Evolutionary conservation across 179 eudicot species (phyloP).

Genomic region (Heliamphora pulchella): DNA sequence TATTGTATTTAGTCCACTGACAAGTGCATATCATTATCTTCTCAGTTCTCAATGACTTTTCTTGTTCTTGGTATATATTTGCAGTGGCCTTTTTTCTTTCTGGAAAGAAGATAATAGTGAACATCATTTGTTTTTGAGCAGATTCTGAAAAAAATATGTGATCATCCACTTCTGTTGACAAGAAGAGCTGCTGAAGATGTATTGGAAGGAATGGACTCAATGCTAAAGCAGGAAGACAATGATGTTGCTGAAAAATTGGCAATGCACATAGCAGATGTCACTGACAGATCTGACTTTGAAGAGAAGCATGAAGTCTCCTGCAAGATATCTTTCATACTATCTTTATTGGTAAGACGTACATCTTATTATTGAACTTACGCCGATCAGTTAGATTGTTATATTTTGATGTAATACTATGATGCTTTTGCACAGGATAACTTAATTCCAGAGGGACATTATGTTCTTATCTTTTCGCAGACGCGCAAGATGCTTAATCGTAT

Average conservation of each 20-base stretch:
- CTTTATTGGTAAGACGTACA: constrained; percentile 60
- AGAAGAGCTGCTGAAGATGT: constrained; percentile 98
- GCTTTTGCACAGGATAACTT: constrained; percentile 49
- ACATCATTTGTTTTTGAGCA: constrained; percentile 22
- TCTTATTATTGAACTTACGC: background rate
- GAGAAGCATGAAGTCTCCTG: constrained; percentile 73
- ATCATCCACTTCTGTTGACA: constrained; percentile 88
- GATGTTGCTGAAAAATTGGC: constrained; percentile 85
- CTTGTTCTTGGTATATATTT: background rate
- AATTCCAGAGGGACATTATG: constrained; percentile 71
- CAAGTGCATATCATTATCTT: background rate
- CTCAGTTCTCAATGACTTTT: background rate
- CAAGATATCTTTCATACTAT: constrained; percentile 79
- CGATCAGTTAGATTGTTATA: background rate
- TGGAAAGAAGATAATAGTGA: background rate
- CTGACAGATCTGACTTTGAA: constrained; percentile 42
- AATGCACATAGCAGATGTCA: constrained; percentile 69
- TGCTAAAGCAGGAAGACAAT: constrained; percentile 57
- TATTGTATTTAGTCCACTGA: background rate
- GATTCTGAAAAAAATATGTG: constrained; percentile 98
- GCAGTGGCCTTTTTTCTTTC: background rate
- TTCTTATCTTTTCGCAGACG: constrained; percentile 98
- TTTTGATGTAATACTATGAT: background rate
- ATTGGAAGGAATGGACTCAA: constrained; percentile 89
- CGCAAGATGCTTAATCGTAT: constrained; percentile 94